Percentiles rank a stretch among this genome's conserved stretches.
Conservation (phyloP, 169 alveolate genomes). For the Plasmodium cynomolgi region DNA sequence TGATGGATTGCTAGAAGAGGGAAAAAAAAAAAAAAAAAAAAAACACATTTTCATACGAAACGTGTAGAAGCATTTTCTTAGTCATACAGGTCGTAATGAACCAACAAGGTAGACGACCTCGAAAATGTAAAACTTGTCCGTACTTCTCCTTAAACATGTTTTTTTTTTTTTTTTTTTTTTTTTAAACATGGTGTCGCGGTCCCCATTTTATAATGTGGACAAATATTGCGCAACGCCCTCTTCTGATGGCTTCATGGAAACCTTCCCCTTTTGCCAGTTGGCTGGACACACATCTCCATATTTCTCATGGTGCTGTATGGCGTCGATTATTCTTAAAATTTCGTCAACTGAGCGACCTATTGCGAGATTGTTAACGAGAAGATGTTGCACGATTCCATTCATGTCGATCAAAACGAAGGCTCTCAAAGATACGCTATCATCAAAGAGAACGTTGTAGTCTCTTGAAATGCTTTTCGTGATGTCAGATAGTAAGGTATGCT, state of each 20-base stretch:
- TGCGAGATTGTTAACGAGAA: constrained; percentile 97
- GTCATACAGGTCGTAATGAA: not conserved
- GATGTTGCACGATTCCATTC: constrained; percentile 96
- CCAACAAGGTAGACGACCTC: not conserved
- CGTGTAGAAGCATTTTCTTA: not conserved
- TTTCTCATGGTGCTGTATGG: constrained; percentile 95
- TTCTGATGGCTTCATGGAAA: constrained; percentile 95
- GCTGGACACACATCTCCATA: constrained; percentile 99
- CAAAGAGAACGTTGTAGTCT: constrained; percentile 94
- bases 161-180: not conserved
- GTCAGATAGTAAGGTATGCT: constrained; percentile 96
- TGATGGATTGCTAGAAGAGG: not conserved
- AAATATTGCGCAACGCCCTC: constrained; percentile 92
- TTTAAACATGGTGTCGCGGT: not conserved
- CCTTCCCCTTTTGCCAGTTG: constrained; percentile 97
- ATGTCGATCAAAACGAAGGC: constrained; percentile 98
- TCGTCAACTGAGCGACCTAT: constrained; percentile 99
- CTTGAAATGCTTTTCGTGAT: constrained; percentile 91
- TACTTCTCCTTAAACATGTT: not conserved
- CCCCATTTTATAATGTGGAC: constrained; percentile 22
- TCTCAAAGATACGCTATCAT: constrained; percentile 94
- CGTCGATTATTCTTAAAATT: constrained; percentile 95
- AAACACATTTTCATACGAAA: not conserved
- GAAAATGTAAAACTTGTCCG: not conserved
- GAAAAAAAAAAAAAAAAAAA: not conserved